Evolutionary conservation across 768 basidiomycete genomes (phyloP).

Genomic region (Psilocybe subaeruginosa): DNA sequence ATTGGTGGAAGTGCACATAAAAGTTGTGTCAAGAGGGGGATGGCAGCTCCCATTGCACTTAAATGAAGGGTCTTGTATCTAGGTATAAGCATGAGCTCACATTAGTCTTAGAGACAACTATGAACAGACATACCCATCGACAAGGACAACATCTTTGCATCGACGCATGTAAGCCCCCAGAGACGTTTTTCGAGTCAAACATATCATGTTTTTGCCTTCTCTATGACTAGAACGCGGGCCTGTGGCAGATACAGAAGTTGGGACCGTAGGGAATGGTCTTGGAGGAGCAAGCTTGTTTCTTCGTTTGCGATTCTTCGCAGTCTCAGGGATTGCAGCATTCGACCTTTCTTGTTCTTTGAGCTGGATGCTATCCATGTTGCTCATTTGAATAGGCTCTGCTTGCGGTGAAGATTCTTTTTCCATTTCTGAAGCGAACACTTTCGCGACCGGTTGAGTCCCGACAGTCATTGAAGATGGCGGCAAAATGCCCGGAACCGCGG

Average conservation of each 20-base stretch:
- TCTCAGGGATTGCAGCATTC: neutral
- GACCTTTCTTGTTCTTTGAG: conserved; percentile 2
- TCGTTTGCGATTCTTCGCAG: conserved; percentile 7
- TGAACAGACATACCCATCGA: conserved; percentile 61
- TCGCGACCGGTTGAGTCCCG: neutral
- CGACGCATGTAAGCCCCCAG: conserved; percentile 75
- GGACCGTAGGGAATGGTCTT: conserved; percentile 77
- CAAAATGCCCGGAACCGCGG: conserved; percentile 4
- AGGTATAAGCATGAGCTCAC: conserved; percentile 2
- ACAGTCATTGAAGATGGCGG: neutral
- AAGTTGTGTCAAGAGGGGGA: conserved; percentile 77
- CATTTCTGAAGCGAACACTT: conserved; percentile 1
- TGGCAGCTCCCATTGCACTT: conserved; percentile 88
- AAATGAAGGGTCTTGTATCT: conserved; percentile 78
- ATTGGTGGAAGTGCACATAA: conserved; percentile 71
- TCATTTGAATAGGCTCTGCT: neutral
- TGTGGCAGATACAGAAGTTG: conserved; percentile 74
- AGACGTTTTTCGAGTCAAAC: conserved; percentile 75
- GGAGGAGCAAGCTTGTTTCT: conserved; percentile 73
- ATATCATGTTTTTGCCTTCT: conserved; percentile 83
- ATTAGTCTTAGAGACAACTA: neutral
- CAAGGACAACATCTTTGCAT: conserved; percentile 72
- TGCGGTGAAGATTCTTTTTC: neutral
- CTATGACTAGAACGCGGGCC: conserved; percentile 79
- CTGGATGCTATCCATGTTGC: neutral